These are phyloP conservation scores for Reticulascus tulasneorum DNA, from an alignment of 2,329 filamentous ascomycete genomes.

Conservation along the genomic window DNA sequence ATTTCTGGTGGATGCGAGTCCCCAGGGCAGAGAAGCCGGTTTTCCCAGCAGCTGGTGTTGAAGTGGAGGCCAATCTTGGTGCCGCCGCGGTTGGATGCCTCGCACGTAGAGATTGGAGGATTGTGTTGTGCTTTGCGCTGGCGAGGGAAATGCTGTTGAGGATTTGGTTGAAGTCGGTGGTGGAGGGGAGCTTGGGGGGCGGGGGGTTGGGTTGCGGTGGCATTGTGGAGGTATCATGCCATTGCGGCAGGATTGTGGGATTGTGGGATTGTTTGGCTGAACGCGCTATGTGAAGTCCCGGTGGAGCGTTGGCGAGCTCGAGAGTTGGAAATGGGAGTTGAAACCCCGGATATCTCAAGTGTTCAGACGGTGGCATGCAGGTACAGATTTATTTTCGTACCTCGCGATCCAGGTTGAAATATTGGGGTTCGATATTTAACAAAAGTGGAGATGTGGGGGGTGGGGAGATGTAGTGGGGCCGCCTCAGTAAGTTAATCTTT, in stretches of 20 bases:
- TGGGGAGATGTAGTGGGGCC: no score
- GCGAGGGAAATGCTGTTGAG: slow-evolving; percentile 39
- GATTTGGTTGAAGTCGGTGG: slow-evolving; percentile 32
- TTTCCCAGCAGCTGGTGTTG: not conserved
- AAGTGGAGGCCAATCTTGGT: slow-evolving; percentile 7
- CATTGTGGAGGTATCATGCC: no score
- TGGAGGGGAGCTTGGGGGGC: slow-evolving; percentile 25
- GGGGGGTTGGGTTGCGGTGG: slow-evolving; percentile 18
- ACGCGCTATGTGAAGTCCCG: no score
- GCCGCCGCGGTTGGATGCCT: slow-evolving; percentile 11
- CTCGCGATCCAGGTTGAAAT: no score
- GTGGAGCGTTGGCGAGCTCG: no score
- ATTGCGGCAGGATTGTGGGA: slow-evolving; percentile 27
- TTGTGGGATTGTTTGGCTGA: not conserved
- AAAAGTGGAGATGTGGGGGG: no score
- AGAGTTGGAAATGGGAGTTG: no score
- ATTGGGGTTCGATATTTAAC: no score
- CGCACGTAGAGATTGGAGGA: slow-evolving; percentile 23
- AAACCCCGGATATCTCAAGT: no score
- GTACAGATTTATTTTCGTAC: no score
- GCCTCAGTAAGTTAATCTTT: no score
- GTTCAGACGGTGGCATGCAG: no score
- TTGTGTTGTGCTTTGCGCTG: slow-evolving; percentile 27
- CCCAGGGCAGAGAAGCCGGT: slow-evolving; percentile 15
- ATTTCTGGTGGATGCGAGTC: slow-evolving; percentile 2